Conservation (phyloP, 1,284 basidiomycete species). For the Melampsora americana region DNA sequence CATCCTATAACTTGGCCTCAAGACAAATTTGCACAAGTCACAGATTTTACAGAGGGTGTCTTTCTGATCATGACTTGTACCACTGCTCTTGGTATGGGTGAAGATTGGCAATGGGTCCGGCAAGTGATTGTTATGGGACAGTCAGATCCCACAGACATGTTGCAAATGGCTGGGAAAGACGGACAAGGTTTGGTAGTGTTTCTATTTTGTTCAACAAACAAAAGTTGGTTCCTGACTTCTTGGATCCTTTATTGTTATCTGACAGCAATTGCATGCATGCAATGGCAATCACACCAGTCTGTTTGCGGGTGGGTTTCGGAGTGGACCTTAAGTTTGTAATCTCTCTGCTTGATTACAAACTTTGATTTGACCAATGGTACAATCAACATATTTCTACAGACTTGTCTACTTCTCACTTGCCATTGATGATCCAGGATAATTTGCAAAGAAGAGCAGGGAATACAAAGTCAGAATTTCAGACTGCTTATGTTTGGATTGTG, state of each 20-base stretch:
- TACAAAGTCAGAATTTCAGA: too few relatives aligned
- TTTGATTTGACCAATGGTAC: neutral
- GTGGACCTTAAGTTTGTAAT: neutral
- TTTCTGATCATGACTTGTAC: too few relatives aligned
- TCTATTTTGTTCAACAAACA: neutral
- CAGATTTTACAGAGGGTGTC: neutral
- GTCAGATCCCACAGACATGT: neutral
- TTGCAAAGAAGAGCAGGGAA: too few relatives aligned
- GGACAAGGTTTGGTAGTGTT: neutral
- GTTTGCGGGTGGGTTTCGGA: neutral
- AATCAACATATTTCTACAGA: neutral
- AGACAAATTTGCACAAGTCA: neutral
- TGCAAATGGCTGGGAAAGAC: too few relatives aligned
- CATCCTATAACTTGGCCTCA: neutral
- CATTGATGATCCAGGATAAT: too few relatives aligned
- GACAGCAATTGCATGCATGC: conserved; percentile 13
- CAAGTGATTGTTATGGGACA: neutral
- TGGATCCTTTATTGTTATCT: too few relatives aligned
- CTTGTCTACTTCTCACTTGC: too few relatives aligned
- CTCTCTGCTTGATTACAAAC: neutral
- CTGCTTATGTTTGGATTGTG: too few relatives aligned
- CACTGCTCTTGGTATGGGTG: too few relatives aligned
- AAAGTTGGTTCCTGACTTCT: neutral
- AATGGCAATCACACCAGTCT: conserved; percentile 3
- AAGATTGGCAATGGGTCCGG: too few relatives aligned